These are phyloP conservation scores for Globisporangium canariense DNA, from an alignment of 352 stramenopile species.

Conservation along the genomic window DNA sequence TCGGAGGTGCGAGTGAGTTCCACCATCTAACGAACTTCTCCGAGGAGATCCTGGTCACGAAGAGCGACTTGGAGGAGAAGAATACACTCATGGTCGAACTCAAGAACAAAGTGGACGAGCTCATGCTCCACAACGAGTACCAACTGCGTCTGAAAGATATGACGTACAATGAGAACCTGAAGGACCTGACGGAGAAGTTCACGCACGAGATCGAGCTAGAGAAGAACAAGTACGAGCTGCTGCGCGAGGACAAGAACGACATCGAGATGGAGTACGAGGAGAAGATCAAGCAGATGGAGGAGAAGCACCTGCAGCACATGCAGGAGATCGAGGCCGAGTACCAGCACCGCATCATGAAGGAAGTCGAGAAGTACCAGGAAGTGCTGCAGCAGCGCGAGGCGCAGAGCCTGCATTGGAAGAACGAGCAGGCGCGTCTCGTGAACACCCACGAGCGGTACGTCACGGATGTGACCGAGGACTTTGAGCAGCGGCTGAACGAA, in stretches of 20 bases:
- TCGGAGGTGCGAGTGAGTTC: slow-evolving; percentile 17
- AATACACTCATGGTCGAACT: slow-evolving; percentile 89
- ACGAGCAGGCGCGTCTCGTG: slow-evolving; percentile 59
- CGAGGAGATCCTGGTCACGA: slow-evolving; percentile 85
- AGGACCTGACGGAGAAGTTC: slow-evolving; percentile 93
- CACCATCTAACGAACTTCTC: slow-evolving; percentile 39
- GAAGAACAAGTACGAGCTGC: slow-evolving; percentile 89
- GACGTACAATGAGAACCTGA: slow-evolving; percentile 94
- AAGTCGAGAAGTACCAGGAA: slow-evolving; percentile 90
- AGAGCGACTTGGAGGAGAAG: slow-evolving; percentile 92
- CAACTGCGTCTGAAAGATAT: slow-evolving; percentile 94
- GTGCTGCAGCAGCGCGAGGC: slow-evolving; percentile 83
- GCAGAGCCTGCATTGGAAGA: slow-evolving; percentile 70
- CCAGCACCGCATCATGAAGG: slow-evolving; percentile 92
- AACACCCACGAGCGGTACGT: slow-evolving; percentile 82
- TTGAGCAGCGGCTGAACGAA: slow-evolving; percentile 86
- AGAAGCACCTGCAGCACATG: slow-evolving; percentile 88
- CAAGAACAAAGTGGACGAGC: slow-evolving; percentile 94
- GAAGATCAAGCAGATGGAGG: slow-evolving; percentile 90
- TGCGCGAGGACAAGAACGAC: slow-evolving; percentile 90
- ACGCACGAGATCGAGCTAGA: slow-evolving; percentile 91
- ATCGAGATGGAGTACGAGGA: slow-evolving; percentile 92
- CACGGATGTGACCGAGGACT: slow-evolving; percentile 89
- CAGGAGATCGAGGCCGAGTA: slow-evolving; percentile 89
- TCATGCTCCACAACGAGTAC: slow-evolving; percentile 94